These are phyloP conservation scores for Cicer pinnatifidum DNA, from an alignment of 306 rosid species.

Conservation along the genomic window DNA sequence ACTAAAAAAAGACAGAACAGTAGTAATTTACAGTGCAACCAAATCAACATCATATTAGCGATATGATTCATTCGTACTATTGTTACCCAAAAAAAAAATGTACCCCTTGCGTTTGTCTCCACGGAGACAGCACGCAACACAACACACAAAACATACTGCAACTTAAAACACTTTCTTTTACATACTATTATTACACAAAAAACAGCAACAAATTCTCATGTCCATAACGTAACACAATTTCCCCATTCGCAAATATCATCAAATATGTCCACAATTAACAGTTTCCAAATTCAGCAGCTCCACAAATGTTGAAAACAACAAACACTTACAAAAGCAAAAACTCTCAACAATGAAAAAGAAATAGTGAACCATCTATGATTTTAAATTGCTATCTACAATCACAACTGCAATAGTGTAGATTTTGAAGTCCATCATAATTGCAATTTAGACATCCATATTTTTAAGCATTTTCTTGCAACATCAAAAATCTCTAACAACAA, in stretches of 20 bases:
- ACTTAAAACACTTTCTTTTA: conserved; percentile 1
- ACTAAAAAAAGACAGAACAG: background rate
- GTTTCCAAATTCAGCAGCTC: background rate
- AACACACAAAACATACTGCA: background rate
- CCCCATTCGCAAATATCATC: background rate
- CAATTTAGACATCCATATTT: too few relatives aligned
- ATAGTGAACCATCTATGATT: background rate
- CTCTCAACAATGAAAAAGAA: background rate
- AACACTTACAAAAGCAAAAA: background rate
- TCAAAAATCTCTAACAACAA: too few relatives aligned
- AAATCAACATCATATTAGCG: background rate
- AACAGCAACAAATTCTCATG: background rate
- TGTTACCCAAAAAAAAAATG: too few relatives aligned
- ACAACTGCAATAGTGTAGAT: too few relatives aligned
- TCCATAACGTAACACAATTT: background rate
- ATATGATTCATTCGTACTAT: background rate
- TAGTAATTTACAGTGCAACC: background rate
- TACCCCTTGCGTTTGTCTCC: background rate
- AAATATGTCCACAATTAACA: background rate
- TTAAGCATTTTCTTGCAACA: too few relatives aligned
- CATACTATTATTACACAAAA: background rate
- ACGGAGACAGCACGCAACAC: background rate
- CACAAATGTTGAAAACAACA: background rate
- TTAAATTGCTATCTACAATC: too few relatives aligned
- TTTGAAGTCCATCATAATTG: too few relatives aligned